Evolutionary conservation across 495 filamentous ascomycete genomes (phyloP), one percentile per base, ranked within the genome.

Genomic region (Diplogelasinospora grovesii): DNA sequence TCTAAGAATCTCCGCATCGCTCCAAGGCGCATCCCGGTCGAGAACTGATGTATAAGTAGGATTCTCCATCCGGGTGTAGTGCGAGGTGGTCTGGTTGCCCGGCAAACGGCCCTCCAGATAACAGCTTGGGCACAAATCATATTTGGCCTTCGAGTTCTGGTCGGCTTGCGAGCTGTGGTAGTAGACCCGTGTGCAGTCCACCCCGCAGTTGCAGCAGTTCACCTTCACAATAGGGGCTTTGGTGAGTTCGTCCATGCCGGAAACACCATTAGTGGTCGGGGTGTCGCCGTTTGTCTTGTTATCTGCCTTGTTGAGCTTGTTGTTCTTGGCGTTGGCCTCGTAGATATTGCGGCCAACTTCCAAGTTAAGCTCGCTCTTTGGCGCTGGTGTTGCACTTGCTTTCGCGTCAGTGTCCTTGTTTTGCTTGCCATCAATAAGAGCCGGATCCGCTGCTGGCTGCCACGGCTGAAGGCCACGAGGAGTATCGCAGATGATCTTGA

Each of bases 341-440:
- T 96, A 98, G 43, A 96, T 85, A 56, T 94, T 95, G 35, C 93
- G 88, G 29, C 88, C 84, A 42, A 95, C 79, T 56, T 95, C 86
- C 23, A 95, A 73, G 59, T 89, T 95, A 36, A 86, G 68, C 47
- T 94, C 88, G 13, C 78, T 68, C 63, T 92, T 95, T 27, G 80
- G 66, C 8, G 77, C 77, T 10, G 81, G 75, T n/a, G 73, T 63
- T 7, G 73, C 56, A 51, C 52, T 75, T 14, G 75, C 78, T 37
- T 78, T 85, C 24, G 79, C 78, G 8, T 88, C 82, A n/a, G 83
- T 85, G 22, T 87, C 78, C 39, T 77, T 73, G 59, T 82, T 93
- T 14, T 84, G 88, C 23, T 80, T 67, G 15, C 86, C 83, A 28
- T 69, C 68, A 9, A 61, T 48, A 16, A 86, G 71, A 21, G 76